Evolutionary conservation across 2,329 filamentous ascomycete species (phyloP).

Genomic region (Pseudogymnoascus sp.): DNA sequence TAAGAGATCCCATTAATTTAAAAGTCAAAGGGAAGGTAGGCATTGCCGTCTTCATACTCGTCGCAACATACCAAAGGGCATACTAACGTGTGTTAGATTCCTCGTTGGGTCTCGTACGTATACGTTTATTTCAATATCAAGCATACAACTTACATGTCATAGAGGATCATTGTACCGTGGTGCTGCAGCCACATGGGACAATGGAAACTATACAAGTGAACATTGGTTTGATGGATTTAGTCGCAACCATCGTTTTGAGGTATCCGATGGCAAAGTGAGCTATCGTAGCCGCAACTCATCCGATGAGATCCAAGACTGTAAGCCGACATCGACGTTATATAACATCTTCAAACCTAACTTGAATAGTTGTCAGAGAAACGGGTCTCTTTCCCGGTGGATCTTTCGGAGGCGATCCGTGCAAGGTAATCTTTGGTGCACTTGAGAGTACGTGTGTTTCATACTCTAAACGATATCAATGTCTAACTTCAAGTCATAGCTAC

Average conservation of each 20-base stretch:
- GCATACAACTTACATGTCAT: not conserved
- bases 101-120: not conserved
- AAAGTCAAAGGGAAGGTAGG: not conserved
- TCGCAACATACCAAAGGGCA: not conserved
- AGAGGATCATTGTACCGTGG: not conserved
- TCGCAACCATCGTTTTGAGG: constrained; percentile 62
- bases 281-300: constrained; percentile 39
- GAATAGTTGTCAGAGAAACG: constrained; percentile 52
- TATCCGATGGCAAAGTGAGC: constrained; percentile 41
- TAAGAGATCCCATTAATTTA: not conserved
- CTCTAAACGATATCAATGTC: not conserved
- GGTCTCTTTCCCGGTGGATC: constrained; percentile 56
- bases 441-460: constrained; percentile 46
- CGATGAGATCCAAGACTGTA: constrained; percentile 65
- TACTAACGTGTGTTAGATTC: not conserved
- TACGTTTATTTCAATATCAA: not conserved
- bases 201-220: not conserved
- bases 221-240: constrained; percentile 80
- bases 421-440: constrained; percentile 63
- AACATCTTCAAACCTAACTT: constrained; percentile 36
- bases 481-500: not conserved
- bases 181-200: not conserved
- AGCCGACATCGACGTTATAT: constrained; percentile 43
- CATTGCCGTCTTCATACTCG: not conserved
- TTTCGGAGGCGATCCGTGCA: constrained; percentile 64